Percentiles rank a stretch among this genome's conserved stretches.
These are phyloP conservation scores for Phycomyces blakesleeanus DNA, from an alignment of 192 early-diverging fungal species.

Conservation along the genomic window DNA sequence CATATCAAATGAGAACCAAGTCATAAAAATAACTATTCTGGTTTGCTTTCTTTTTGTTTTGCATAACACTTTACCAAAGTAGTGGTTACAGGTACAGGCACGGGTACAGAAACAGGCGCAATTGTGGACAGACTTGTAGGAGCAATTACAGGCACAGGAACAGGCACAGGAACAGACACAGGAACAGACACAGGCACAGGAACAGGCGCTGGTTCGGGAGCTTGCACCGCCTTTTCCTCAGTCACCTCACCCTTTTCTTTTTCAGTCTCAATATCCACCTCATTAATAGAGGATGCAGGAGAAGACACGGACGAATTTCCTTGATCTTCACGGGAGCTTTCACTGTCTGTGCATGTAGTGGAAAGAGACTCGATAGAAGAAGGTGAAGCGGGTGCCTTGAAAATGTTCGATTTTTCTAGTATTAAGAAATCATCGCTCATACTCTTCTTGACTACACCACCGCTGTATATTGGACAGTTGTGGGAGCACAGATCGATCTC, in stretches of 20 bases:
- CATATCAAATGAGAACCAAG: background rate
- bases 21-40: too few species aligned
- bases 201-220: too few species aligned
- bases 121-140: too few species aligned
- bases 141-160: too few species aligned
- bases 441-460: background rate
- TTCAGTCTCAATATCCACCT: background rate
- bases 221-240: background rate
- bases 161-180: too few species aligned
- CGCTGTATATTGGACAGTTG: background rate
- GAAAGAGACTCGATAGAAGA: background rate
- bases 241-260: background rate
- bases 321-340: background rate
- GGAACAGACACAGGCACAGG: too few species aligned
- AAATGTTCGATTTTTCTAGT: too few species aligned
- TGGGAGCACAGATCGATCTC: background rate
- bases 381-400: background rate
- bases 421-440: too few species aligned
- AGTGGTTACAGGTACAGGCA: too few species aligned
- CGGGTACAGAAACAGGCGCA: too few species aligned
- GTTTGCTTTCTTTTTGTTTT: too few species aligned
- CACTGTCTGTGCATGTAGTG: background rate
- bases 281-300: background rate
- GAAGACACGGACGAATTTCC: background rate
- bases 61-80: too few species aligned